Evolutionary conservation across 495 filamentous ascomycete genomes (phyloP).

Genomic region (Oidiodendron maius): DNA sequence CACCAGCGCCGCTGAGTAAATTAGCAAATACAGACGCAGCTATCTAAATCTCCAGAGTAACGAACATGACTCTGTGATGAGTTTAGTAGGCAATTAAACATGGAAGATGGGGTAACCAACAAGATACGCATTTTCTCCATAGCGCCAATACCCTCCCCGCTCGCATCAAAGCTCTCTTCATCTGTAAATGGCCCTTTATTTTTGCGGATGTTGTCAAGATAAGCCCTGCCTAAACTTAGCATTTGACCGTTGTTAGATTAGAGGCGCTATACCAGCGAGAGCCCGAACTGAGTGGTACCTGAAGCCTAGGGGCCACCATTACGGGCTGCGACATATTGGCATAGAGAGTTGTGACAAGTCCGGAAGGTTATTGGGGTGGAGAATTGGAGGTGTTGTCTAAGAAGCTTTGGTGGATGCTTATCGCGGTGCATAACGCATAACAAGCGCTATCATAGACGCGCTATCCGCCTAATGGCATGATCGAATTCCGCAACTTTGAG

Average conservation of each 20-base stretch:
- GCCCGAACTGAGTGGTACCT: neutral
- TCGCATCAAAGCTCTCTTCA: constrained; percentile 53
- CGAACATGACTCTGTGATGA: constrained; percentile 24
- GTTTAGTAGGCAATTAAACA: constrained; percentile 1
- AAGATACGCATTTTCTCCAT: constrained; percentile 65
- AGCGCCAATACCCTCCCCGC: constrained; percentile 52
- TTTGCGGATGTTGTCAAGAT: constrained; percentile 71
- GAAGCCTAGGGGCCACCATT: constrained; percentile 22
- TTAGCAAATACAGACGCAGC: neutral
- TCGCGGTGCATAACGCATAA: constrained; percentile 4
- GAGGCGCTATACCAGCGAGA: constrained; percentile 9
- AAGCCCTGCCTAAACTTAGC: constrained; percentile 49
- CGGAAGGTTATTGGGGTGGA: constrained; percentile 4
- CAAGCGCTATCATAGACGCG: constrained; percentile 1
- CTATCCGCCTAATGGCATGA: neutral
- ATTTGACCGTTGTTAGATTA: neutral
- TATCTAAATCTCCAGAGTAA: constrained; percentile 4
- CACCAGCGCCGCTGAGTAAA: constrained; percentile 76
- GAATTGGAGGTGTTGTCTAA: no score
- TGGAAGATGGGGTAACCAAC: constrained; percentile 33
- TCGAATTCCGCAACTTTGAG: neutral
- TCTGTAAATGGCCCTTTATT: constrained; percentile 76
- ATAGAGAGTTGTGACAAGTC: constrained; percentile 1
- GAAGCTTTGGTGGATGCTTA: constrained; percentile 2
- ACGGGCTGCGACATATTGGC: constrained; percentile 21